phyloP scores from a whole-genome alignment of 2,329 filamentous ascomycete genomes.

The Neopestalotiopsis rosae region DNA sequence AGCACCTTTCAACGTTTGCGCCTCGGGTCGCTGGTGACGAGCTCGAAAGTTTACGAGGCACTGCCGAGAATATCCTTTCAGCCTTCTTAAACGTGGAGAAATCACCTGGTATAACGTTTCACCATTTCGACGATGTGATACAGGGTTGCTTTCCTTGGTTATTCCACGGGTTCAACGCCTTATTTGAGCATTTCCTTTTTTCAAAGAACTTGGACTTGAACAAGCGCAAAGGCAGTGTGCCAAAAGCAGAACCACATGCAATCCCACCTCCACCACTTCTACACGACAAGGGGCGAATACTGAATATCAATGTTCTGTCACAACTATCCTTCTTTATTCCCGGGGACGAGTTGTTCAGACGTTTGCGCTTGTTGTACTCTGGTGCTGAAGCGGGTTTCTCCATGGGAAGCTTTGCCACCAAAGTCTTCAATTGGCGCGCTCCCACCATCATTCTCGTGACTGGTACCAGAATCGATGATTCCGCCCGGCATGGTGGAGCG shows the following conservation, averaged over 20 bases:
- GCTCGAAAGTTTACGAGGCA: conserved; percentile 62
- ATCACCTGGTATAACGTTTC: conserved; percentile 66
- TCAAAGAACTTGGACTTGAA: conserved; percentile 73
- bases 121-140: conserved; percentile 65
- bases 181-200: conserved; percentile 80
- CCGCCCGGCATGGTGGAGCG: conserved; percentile 50
- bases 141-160: conserved; percentile 67
- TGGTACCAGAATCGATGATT: conserved; percentile 63
- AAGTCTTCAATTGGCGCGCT: conserved; percentile 78
- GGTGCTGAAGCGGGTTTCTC: conserved; percentile 76
- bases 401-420: conserved; percentile 77
- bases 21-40: conserved; percentile 60
- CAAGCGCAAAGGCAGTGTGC: conserved; percentile 47
- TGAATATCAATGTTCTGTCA: conserved; percentile 67
- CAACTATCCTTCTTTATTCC: conserved; percentile 78
- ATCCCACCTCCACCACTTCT: conserved; percentile 48
- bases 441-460: conserved; percentile 75
- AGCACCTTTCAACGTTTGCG: conserved; percentile 67
- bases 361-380: conserved; percentile 71
- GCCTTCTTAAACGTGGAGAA: conserved; percentile 71
- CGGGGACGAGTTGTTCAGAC: conserved; percentile 66
- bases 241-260: conserved; percentile 17
- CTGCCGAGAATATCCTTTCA: conserved; percentile 69
- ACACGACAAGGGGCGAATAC: conserved; percentile 61
- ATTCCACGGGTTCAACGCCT: conserved; percentile 68